Evolutionary conservation across 805 yeast genomes (phyloP).

Genomic region (Zygotorulaspora danielsina): DNA sequence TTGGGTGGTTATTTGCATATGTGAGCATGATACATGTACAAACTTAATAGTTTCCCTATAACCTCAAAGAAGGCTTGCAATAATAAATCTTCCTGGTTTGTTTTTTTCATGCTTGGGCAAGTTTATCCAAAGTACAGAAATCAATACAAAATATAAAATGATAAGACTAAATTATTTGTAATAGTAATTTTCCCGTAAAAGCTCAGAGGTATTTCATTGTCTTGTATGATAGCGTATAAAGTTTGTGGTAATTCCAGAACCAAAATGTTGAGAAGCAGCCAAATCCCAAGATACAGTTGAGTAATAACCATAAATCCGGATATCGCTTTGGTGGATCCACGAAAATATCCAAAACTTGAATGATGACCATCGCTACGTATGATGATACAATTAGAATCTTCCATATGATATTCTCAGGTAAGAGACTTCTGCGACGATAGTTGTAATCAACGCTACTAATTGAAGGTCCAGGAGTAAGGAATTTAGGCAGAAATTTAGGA

Average conservation of each 20-base stretch:
- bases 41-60: no score
- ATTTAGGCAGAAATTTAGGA: conserved; percentile 40
- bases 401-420: conserved; percentile 52
- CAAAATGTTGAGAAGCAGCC: conserved; percentile 71
- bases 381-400: conserved; percentile 47
- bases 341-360: conserved; percentile 53
- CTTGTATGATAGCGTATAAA: conserved; percentile 35
- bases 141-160: no score
- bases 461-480: conserved; percentile 45
- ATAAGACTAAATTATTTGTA: no score
- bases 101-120: no score
- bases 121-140: no score
- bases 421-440: conserved; percentile 39
- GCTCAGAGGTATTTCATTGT: conserved; percentile 24
- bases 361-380: conserved; percentile 45
- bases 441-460: conserved; percentile 32
- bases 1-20: no score
- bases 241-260: conserved; percentile 72
- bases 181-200: no score
- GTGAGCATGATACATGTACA: no score
- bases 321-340: conserved; percentile 52
- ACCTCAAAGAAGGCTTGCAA: no score
- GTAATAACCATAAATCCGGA: conserved; percentile 85
- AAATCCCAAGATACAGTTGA: conserved; percentile 69
- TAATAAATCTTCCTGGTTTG: no score